Base-by-base conservation (phyloP, 2,329 filamentous ascomycete genomes). In the Neurospora sp. region DNA sequence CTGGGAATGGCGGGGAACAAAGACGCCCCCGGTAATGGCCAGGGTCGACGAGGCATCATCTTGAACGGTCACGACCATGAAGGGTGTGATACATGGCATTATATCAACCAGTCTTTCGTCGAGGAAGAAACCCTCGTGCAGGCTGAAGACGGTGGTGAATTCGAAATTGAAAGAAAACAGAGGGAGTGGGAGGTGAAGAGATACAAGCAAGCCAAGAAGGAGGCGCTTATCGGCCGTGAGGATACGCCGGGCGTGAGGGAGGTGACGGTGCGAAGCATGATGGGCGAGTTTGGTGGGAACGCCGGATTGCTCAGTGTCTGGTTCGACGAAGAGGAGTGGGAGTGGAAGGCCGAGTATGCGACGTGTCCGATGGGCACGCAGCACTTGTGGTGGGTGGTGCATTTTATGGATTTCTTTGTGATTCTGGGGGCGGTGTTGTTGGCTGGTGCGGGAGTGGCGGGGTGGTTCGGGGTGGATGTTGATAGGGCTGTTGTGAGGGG, bases 191-290 rank as follows among this genome's bases (percentile, higher is more conserved):
- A 87, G 74, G 82, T 82, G 0, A 78, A 77, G 17, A 78, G 79
- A 11, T 89, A 85, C 83, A 71, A 74, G 0, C 80, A 84, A 62
- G 85, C 85, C 1, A 77, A 79, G 11, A 73, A 75, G 5, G 77
- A 78, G 12, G 78, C 79, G 71, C 72, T 89, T 28, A 77, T 82
- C 1, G 81, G 79, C 8, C 77, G 79, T 1, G 74, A 80, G 1
- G 82, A 80, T 4, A 74, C 86, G 2, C 87, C 91, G 0, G 91
- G 91, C 0, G 83, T 97, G 6, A 85, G 95, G 37, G 96, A 99
- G 80, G 88, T 98, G 73, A 99, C 96, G 0, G 91, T 99, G 2
- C 89, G 94, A 71, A 97, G 93, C 79, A 98, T 99, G 93, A 99
- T 99, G 96, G 96, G 96, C 69, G 92, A 92, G 70, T 99, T 91